Evolutionary conservation across 306 rosid genomes (phyloP).

Genomic region (Vigna trinervia): DNA sequence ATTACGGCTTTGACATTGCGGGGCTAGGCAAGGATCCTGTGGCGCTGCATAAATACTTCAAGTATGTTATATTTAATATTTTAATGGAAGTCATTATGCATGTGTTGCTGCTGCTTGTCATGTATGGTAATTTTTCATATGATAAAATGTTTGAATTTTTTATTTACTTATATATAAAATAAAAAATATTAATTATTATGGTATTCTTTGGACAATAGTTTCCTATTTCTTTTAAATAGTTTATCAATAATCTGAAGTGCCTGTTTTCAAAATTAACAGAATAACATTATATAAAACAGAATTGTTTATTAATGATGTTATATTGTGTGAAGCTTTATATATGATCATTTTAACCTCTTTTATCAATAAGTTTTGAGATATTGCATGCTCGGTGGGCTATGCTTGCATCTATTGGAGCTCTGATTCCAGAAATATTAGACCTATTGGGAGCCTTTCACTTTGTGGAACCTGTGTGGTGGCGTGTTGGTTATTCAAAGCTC

Average conservation of each 20-base stretch:
- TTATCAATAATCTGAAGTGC: slow-evolving; percentile 1
- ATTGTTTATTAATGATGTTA: slow-evolving; percentile 14
- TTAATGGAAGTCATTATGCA: not conserved
- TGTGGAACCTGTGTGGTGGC: slow-evolving; percentile 97
- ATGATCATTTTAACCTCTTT: slow-evolving; percentile 41
- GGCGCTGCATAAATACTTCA: slow-evolving; percentile 73
- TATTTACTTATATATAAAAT: not conserved
- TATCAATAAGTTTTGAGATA: slow-evolving; percentile 79
- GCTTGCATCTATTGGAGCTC: slow-evolving; percentile 87
- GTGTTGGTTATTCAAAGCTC: slow-evolving; percentile 95
- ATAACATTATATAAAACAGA: not conserved
- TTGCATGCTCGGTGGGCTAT: slow-evolving; percentile 99
- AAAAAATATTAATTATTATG: slow-evolving; percentile 2
- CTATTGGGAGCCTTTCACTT: slow-evolving; percentile 82
- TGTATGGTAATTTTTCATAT: slow-evolving; percentile 8
- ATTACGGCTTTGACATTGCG: slow-evolving; percentile 87
- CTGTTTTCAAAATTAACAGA: not conserved
- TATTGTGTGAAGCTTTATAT: slow-evolving; percentile 23
- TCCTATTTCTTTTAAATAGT: slow-evolving; percentile 26
- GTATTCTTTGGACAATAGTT: not conserved
- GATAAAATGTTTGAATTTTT: slow-evolving; percentile 23
- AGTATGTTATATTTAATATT: slow-evolving; percentile 57
- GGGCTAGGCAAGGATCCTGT: slow-evolving; percentile 78
- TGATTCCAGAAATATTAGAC: slow-evolving; percentile 85
- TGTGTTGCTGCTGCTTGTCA: slow-evolving; percentile 38